Percentiles rank a stretch among this genome's conserved stretches.
Conservation (phyloP, 202 grass and related monocot species). For the Cymbopogon flexuosus region DNA sequence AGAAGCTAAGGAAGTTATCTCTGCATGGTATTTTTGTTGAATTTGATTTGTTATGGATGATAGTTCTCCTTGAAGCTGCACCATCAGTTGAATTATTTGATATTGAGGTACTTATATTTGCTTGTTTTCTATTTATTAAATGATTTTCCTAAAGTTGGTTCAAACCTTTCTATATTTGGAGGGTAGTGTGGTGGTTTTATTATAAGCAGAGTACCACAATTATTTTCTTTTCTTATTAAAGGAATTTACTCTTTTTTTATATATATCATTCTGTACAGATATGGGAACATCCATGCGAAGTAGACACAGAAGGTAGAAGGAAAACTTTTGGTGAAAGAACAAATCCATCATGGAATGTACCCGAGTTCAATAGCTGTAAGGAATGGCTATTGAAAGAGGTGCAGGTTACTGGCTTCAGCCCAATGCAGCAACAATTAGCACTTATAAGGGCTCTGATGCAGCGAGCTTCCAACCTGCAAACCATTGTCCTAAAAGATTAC, state of each 20-base stretch:
- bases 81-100: slow-evolving; percentile 1
- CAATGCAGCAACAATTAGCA: neutral
- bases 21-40: neutral
- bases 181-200: neutral
- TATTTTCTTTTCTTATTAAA: neutral
- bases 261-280: neutral
- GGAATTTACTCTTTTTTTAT: neutral
- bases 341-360: neutral
- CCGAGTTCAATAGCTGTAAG: neutral
- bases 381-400: neutral
- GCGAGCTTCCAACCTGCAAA: neutral
- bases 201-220: neutral
- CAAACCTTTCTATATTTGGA: neutral
- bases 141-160: neutral
- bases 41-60: neutral
- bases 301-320: neutral
- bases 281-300: neutral
- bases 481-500: neutral
- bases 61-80: neutral
- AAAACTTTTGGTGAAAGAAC: neutral
- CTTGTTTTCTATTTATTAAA: neutral
- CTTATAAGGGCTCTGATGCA: slow-evolving; percentile 3
- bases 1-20: neutral
- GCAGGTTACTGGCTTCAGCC: neutral
- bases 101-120: neutral